These are phyloP conservation scores for Bruguiera hainesii DNA, from an alignment of 441 rosid species.

Conservation along the genomic window DNA sequence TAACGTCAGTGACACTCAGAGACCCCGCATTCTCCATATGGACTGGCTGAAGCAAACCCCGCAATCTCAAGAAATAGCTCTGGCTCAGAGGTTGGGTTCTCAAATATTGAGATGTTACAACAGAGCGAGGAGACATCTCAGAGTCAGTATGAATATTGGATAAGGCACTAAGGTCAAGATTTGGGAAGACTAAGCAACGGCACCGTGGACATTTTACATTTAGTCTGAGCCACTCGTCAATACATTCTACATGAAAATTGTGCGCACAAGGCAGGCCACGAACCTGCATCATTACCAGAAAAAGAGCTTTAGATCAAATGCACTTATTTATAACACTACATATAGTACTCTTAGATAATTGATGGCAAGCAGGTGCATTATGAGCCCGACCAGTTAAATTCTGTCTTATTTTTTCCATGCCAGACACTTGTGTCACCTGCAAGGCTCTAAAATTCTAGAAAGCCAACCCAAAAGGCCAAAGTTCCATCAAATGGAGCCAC, in stretches of 20 bases:
- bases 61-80: constrained; percentile 74
- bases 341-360: not conserved
- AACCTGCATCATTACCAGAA: constrained; percentile 52
- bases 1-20: constrained; percentile 25
- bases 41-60: constrained; percentile 57
- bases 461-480: too few species aligned
- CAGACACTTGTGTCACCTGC: not conserved
- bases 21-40: constrained; percentile 42
- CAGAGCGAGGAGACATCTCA: constrained; percentile 38
- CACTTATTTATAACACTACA: not conserved
- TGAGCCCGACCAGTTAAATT: not conserved
- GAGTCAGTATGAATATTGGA: constrained; percentile 72
- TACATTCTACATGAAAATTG: constrained; percentile 96
- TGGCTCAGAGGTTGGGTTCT: constrained; percentile 67
- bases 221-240: constrained; percentile 92
- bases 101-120: constrained; percentile 35
- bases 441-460: not conserved
- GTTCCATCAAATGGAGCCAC: not conserved
- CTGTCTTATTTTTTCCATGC: not conserved
- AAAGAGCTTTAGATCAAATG: constrained; percentile 11
- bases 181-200: constrained; percentile 92
- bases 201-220: constrained; percentile 97
- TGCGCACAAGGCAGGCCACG: constrained; percentile 99
- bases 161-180: constrained; percentile 93
- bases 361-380: not conserved